Conservation (phyloP, 805 yeast species). For the Saturnispora silvae region DNA sequence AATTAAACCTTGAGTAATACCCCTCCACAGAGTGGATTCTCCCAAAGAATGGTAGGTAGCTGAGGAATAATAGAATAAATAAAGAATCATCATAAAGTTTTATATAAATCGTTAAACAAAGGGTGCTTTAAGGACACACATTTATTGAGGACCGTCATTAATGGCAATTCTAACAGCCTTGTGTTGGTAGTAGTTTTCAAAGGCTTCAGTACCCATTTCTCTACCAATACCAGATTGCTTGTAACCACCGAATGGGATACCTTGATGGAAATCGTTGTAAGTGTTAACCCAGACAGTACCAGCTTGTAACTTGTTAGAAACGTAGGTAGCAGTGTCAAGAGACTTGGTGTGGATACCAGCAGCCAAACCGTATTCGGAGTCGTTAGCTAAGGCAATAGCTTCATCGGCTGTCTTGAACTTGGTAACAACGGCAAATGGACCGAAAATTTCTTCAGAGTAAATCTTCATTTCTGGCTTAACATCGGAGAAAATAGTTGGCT, state of each 20-base stretch:
- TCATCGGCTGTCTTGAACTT: constrained; percentile 62
- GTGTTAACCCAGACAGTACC: constrained; percentile 80
- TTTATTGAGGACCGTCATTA: constrained; percentile 16
- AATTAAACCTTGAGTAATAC: too few species aligned
- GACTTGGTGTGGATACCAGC: constrained; percentile 68
- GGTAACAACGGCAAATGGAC: constrained; percentile 65
- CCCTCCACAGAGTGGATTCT: too few species aligned
- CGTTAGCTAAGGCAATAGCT: constrained; percentile 55
- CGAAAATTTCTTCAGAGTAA: constrained; percentile 67
- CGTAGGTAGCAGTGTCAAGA: constrained; percentile 50
- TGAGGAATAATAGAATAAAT: too few species aligned
- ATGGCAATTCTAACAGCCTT: constrained; percentile 51
- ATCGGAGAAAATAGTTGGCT: constrained; percentile 67
- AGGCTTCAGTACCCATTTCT: constrained; percentile 76
- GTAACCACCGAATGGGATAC: constrained; percentile 76
- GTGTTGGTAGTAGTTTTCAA: constrained; percentile 53
- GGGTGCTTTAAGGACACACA: too few species aligned
- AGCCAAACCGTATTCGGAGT: constrained; percentile 67
- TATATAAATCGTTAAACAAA: too few species aligned
- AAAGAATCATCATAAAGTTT: too few species aligned
- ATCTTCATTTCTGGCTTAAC: constrained; percentile 53
- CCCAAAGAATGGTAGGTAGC: too few species aligned
- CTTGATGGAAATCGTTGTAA: constrained; percentile 64
- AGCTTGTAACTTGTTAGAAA: constrained; percentile 54
- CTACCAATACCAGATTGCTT: constrained; percentile 76